Conservation (phyloP, 176 grass and related monocot genomes). For the Bromus sterilis region DNA sequence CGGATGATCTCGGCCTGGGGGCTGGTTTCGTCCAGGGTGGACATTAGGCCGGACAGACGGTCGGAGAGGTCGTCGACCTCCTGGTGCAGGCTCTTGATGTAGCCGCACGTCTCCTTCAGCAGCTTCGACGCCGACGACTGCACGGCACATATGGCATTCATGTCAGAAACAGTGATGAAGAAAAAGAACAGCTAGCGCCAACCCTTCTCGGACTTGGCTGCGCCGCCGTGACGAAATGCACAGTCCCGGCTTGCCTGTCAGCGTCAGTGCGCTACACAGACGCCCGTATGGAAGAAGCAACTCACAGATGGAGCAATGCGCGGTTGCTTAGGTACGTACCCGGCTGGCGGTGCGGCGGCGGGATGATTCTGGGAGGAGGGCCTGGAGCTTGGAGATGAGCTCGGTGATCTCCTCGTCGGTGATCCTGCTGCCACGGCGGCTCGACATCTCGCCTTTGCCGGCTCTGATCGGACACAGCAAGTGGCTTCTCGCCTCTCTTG, state of each 20-base stretch:
- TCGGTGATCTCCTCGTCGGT: slow-evolving; percentile 95
- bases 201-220: not conserved
- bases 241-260: not conserved
- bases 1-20: slow-evolving; percentile 81
- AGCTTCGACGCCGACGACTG: slow-evolving; percentile 82
- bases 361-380: slow-evolving; percentile 69
- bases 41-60: slow-evolving; percentile 65
- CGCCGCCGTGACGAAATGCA: slow-evolving; percentile 13
- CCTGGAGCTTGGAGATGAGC: slow-evolving; percentile 86
- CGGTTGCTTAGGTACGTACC: slow-evolving; percentile 28
- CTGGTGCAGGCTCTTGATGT: slow-evolving; percentile 82
- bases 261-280: not conserved
- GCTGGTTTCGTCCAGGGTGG: slow-evolving; percentile 63
- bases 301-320: not conserved
- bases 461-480: not conserved
- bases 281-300: not conserved
- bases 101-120: slow-evolving; percentile 91
- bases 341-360: slow-evolving; percentile 45
- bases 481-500: not conserved
- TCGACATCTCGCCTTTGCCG: slow-evolving; percentile 40
- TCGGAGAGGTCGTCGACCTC: slow-evolving; percentile 83
- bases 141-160: not conserved
- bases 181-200: not conserved
- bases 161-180: not conserved
- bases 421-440: slow-evolving; percentile 56